Base-by-base conservation (phyloP, 2,329 filamentous ascomycete species). In the Cladosporium sp. region DNA sequence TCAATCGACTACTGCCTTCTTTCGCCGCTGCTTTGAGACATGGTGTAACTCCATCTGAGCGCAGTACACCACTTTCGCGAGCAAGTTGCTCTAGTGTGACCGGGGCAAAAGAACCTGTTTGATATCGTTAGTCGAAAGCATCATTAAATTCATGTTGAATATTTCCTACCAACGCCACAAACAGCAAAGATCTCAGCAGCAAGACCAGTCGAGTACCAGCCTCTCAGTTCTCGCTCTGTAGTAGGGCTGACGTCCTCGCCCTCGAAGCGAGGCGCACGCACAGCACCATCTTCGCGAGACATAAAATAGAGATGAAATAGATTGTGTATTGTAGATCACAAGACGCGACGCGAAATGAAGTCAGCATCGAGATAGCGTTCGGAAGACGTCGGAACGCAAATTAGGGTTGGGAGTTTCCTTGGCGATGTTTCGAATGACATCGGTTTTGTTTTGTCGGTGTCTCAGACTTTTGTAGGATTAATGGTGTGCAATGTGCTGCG, bases 121-220 rank as follows among this genome's bases (percentile, higher is more conserved):
- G 28, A 66, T 36, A 64, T 57, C 30, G 13, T 65, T 51, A 65
- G 54, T 16, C 11, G 21, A 25, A 1, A 46, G 14, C 21, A 21
- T 28, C 13, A 1, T n/a, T n/a, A 26, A 5, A 16, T 39, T 58
- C 8, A 21, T 54, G 63, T 62, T 46, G 16, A 14, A 18, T 36
- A 30, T 49, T 63, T 81, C 88, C 76, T 78, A 91, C 93, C 88
- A 77, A 90, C 86, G 54, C 87, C 93, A 76, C 93, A 97, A 63
- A 97, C 91, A 26, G 94, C 91, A 78, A 96, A 98, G 32, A 95
- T 93, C 81, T 98, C 94, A 23, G 94, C 92, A n/a, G 94, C 94
- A 84, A 96, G 53, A 26, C 71, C 71, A 16, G 64, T 68, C 30
- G 66, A 69, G 58, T 73, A 73, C 72, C 72, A 73, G 30, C 72